Evolutionary conservation across 495 filamentous ascomycete species (phyloP).

Genomic region (Penicillium cinerascens): DNA sequence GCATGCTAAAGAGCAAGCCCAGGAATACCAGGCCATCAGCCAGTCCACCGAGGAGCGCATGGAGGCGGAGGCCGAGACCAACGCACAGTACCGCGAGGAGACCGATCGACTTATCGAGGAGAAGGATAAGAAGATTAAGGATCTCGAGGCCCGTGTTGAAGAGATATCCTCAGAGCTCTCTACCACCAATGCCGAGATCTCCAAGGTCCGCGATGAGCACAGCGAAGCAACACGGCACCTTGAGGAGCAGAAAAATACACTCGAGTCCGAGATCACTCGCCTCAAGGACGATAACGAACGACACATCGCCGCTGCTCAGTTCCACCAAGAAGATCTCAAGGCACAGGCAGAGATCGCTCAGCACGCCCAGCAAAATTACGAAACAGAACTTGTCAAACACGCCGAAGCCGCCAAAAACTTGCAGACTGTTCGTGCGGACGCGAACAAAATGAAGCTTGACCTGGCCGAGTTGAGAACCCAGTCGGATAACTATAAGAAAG

Average conservation of each 20-base stretch:
- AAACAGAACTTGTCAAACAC: slow-evolving; percentile 88
- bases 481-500: slow-evolving; percentile 73
- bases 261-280: slow-evolving; percentile 72
- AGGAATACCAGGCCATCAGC: slow-evolving; percentile 86
- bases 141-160: slow-evolving; percentile 75
- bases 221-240: slow-evolving; percentile 66
- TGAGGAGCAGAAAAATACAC: slow-evolving; percentile 72
- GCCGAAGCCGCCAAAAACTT: slow-evolving; percentile 84
- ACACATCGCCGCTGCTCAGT: slow-evolving; percentile 68
- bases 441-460: slow-evolving; percentile 76
- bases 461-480: slow-evolving; percentile 67
- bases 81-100: slow-evolving; percentile 82
- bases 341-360: slow-evolving; percentile 90
- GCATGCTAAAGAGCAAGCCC: slow-evolving; percentile 70
- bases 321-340: slow-evolving; percentile 85
- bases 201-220: slow-evolving; percentile 70
- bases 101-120: slow-evolving; percentile 68
- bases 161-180: slow-evolving; percentile 78
- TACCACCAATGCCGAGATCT: slow-evolving; percentile 74
- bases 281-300: slow-evolving; percentile 84
- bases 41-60: slow-evolving; percentile 86
- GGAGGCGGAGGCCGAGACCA: slow-evolving; percentile 68
- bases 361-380: slow-evolving; percentile 91
- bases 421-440: slow-evolving; percentile 70
- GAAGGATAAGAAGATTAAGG: slow-evolving; percentile 71